Base-by-base conservation (phyloP, 371 early-diverging fungal genomes). In the Choanephora cucurbitarum region DNA sequence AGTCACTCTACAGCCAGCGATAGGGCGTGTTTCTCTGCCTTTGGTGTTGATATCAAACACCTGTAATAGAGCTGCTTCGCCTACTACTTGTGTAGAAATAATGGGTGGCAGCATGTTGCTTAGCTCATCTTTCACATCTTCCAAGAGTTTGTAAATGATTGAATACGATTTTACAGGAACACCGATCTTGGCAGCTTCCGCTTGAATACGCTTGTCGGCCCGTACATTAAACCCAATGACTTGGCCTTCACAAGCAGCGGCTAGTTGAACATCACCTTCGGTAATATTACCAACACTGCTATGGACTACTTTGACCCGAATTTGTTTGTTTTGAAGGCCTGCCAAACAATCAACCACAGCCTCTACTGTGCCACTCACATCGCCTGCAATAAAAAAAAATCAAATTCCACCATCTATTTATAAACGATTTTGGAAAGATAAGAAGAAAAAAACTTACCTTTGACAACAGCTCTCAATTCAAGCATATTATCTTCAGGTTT, bases 351-450 rank as follows among this genome's bases (percentile, higher is more conserved):
- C 88, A 1, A 83, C 79, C 5, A 98, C 81, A 0, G 98, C 97
- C 67, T 97, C 98, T 9, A 93, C 82, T 3, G 97, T 93, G 21
- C 98, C 98, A 49, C 91, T 90, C 4, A 98, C 98, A 70, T 98
- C 98, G 49, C 90, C 93, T 84, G 80, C 72, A 46, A 66, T 60
- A 45, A 67, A 57, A 22, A 37, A 45, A 31, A 24, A 44, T 41
- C 48, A 24, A 32, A 32, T 47, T 31, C 6, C 14, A 24, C 24
- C 33, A 49, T 39, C 33, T 31, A 18, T 33, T 28, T 24, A 6
- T 48, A 18, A 9, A 44, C 8, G 24, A 3, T 23, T 1, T 32
- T 15, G 13, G 17, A 34, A 33, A 60, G 47, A 48, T 60, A 51
- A 50, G 40, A 46, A 45, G 33, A 50, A 28, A 41, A n/a, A 43